Evolutionary conservation across 202 grass and related monocot genomes (phyloP).

Genomic region (Dendrocalamus latiflorus): DNA sequence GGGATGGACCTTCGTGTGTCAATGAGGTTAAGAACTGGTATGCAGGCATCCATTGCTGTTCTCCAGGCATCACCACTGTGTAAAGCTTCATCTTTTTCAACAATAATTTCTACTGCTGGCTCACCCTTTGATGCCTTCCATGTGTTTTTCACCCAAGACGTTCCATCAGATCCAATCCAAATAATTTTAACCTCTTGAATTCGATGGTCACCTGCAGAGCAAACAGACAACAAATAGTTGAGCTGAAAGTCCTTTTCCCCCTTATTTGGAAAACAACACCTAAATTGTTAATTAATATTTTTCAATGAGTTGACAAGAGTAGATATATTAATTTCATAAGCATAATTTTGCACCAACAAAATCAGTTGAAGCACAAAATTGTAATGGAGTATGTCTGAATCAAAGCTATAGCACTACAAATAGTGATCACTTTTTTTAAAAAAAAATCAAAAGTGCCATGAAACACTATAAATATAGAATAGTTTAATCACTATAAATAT

Average conservation of each 20-base stretch:
- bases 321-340: background rate
- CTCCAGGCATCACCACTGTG: constrained; percentile 76
- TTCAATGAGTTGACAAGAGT: background rate
- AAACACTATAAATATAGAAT: background rate
- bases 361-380: background rate
- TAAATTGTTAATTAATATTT: constrained; percentile 1
- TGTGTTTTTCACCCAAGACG: constrained; percentile 61
- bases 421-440: background rate
- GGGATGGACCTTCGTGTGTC: constrained; percentile 76
- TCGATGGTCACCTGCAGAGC: constrained; percentile 70
- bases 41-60: constrained; percentile 81
- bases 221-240: constrained; percentile 18
- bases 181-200: constrained; percentile 72
- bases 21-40: constrained; percentile 86
- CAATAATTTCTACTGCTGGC: constrained; percentile 65
- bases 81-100: constrained; percentile 59
- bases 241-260: background rate
- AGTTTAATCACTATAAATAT: constrained; percentile 5
- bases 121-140: constrained; percentile 59
- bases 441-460: background rate
- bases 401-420: background rate
- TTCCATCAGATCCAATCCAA: constrained; percentile 68
- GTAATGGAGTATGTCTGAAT: background rate
- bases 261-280: background rate
- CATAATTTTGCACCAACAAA: background rate